Conservation (phyloP, 768 basidiomycete genomes). For the Serpula lacrymans region DNA sequence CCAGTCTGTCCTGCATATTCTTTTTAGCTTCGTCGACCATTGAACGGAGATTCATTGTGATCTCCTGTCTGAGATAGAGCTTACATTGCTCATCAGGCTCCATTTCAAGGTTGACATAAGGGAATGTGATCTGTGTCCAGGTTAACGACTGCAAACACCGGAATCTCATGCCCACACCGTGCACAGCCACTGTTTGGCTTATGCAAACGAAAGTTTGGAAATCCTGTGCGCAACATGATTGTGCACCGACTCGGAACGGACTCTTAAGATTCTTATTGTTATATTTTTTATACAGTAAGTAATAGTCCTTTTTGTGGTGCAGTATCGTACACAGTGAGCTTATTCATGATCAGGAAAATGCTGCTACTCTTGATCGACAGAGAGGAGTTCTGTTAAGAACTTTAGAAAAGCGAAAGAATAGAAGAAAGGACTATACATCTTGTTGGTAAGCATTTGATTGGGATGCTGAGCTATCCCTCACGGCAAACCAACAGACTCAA, state of each 20-base stretch:
- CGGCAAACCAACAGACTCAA: background rate
- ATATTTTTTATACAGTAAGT: no score
- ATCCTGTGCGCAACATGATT: no score
- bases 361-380: constrained; percentile 33
- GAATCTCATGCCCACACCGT: no score
- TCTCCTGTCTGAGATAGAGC: constrained; percentile 40
- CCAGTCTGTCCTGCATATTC: constrained; percentile 50
- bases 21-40: constrained; percentile 62
- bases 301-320: no score
- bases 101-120: constrained; percentile 25
- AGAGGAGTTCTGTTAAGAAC: constrained; percentile 38
- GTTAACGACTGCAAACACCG: no score
- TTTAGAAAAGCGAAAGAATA: constrained; percentile 48
- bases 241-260: no score
- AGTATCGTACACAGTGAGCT: no score
- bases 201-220: no score
- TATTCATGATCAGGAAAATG: no score
- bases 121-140: no score
- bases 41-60: constrained; percentile 41
- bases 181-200: no score
- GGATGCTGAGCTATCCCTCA: background rate
- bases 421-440: constrained; percentile 35
- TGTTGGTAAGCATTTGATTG: constrained; percentile 24
- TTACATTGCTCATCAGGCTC: constrained; percentile 62
- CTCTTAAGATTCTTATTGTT: no score